phyloP scores from a whole-genome alignment of 2,329 filamentous ascomycete species.

The Chrysoporthe austroafricana region DNA sequence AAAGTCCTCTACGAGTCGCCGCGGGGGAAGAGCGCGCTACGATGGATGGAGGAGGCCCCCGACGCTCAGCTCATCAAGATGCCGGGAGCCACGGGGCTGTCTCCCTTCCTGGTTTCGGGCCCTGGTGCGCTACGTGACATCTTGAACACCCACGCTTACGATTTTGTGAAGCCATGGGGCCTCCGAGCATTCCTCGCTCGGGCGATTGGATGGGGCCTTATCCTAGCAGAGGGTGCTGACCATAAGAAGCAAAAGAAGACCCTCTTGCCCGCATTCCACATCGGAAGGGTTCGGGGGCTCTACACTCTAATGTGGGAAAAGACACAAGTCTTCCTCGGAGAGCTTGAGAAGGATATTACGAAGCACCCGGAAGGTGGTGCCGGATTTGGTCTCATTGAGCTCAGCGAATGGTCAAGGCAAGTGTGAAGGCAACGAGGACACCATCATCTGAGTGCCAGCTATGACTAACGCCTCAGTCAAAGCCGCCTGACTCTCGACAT shows the following conservation, averaged over 20 bases:
- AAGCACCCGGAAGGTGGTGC: conserved; percentile 6
- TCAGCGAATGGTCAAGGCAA: conserved; percentile 26
- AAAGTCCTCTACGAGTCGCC: conserved; percentile 22
- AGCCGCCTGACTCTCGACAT: conserved; percentile 22
- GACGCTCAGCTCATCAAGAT: conserved; percentile 23
- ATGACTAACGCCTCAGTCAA: neutral
- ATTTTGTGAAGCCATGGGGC: conserved; percentile 23
- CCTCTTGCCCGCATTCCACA: conserved; percentile 15
- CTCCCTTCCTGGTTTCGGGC: conserved; percentile 18
- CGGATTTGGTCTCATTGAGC: conserved; percentile 16
- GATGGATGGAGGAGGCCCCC: conserved; percentile 21
- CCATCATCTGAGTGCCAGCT: neutral
- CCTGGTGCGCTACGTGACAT: conserved; percentile 23
- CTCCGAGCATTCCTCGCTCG: conserved; percentile 19
- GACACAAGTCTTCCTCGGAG: conserved; percentile 13
- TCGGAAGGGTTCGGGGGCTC: conserved; percentile 21
- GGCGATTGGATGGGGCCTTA: conserved; percentile 22
- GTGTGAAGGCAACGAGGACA: neutral
- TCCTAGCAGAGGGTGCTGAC: conserved; percentile 22
- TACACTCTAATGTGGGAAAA: conserved; percentile 25
- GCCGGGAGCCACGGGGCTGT: conserved; percentile 1
- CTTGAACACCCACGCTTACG: conserved; percentile 19
- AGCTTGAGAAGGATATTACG: conserved; percentile 21
- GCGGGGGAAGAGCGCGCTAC: conserved; percentile 18
- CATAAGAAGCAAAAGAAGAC: conserved; percentile 24